These are phyloP conservation scores for Plantago elongata DNA, from an alignment of 257 asterid species.

Conservation along the genomic window DNA sequence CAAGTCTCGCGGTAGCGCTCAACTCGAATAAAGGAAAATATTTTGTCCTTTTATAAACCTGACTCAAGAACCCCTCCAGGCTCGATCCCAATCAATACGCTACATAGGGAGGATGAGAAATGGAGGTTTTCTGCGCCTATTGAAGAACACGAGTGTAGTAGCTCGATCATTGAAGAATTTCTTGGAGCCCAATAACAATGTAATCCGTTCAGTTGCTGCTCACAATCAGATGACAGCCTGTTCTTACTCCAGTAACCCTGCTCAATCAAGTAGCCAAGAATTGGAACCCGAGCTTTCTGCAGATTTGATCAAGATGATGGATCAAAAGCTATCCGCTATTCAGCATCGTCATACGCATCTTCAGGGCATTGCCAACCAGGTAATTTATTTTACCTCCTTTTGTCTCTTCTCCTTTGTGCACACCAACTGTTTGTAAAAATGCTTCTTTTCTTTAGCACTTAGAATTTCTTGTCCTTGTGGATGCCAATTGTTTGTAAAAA, in stretches of 20 bases:
- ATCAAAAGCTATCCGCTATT: constrained; percentile 56
- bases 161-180: not conserved
- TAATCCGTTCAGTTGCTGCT: not conserved
- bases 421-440: not conserved
- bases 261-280: constrained; percentile 26
- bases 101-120: constrained; percentile 4
- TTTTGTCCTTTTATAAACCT: too few species aligned
- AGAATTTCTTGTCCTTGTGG: not conserved
- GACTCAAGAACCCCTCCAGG: too few species aligned
- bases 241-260: constrained; percentile 26
- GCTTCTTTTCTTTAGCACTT: not conserved
- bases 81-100: too few species aligned
- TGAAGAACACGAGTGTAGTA: not conserved
- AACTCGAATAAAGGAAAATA: too few species aligned
- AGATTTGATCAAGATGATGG: constrained; percentile 76
- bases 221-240: constrained; percentile 8
- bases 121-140: constrained; percentile 1
- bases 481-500: not conserved
- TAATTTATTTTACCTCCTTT: constrained; percentile 11
- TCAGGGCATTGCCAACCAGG: constrained; percentile 54
- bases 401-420: not conserved
- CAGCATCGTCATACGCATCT: constrained; percentile 59
- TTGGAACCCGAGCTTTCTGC: constrained; percentile 54
- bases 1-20: too few species aligned
- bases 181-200: not conserved